Percentiles rank a stretch among this genome's conserved stretches.
These are phyloP conservation scores for Epichloe coenophiala DNA, from an alignment of 2,329 filamentous ascomycete genomes.

Conservation along the genomic window DNA sequence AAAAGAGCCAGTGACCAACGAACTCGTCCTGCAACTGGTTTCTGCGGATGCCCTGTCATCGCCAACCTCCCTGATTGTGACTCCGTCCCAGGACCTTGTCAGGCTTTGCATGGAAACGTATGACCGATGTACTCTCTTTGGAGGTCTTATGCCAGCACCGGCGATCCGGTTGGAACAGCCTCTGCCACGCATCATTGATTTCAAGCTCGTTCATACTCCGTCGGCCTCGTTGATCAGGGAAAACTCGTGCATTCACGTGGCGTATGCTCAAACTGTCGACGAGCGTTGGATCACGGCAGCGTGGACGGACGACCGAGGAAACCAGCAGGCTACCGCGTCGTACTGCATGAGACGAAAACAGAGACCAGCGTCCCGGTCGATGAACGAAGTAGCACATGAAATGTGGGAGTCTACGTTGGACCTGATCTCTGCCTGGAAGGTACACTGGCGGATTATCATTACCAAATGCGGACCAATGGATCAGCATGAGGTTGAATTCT, in stretches of 20 bases:
- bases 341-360: constrained; percentile 56
- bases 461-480: constrained; percentile 59
- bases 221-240: constrained; percentile 64
- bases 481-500: constrained; percentile 47
- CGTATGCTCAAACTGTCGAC: constrained; percentile 63
- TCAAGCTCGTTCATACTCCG: constrained; percentile 54
- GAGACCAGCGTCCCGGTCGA: constrained; percentile 33
- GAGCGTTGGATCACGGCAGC: constrained; percentile 66
- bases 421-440: constrained; percentile 55
- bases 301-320: constrained; percentile 69
- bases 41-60: constrained; percentile 56
- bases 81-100: constrained; percentile 43
- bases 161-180: constrained; percentile 60
- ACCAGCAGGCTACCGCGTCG: constrained; percentile 57
- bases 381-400: constrained; percentile 55
- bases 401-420: constrained; percentile 68
- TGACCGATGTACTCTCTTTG: constrained; percentile 53
- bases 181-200: constrained; percentile 59
- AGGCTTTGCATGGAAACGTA: constrained; percentile 63
- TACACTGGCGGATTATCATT: constrained; percentile 67
- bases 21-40: constrained; percentile 66
- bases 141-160: constrained; percentile 47
- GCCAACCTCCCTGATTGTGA: constrained; percentile 46
- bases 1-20: constrained; percentile 34
- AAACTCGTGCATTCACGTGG: constrained; percentile 68